Conservation (phyloP, 2,329 filamentous ascomycete species). For the Beauveria sp. region DNA sequence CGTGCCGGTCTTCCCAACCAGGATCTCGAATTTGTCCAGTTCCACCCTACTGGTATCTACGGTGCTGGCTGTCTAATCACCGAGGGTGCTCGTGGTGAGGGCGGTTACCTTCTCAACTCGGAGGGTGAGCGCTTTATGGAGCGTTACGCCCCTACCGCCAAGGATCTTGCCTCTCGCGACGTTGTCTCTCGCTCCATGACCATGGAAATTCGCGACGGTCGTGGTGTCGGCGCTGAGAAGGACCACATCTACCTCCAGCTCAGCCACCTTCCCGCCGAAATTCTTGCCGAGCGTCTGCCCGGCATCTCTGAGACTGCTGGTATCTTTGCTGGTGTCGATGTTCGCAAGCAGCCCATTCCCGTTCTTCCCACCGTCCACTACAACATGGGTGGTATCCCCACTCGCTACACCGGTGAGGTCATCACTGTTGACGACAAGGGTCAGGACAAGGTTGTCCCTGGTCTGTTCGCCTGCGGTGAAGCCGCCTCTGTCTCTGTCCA, state of each 20-base stretch:
- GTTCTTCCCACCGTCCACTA: slow-evolving; percentile 97
- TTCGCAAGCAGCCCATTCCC: slow-evolving; percentile 93
- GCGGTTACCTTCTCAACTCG: slow-evolving; percentile 94
- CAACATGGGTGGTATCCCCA: slow-evolving; percentile 99
- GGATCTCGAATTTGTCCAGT: slow-evolving; percentile 99
- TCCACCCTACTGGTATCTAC: slow-evolving; percentile 98
- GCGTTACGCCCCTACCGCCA: slow-evolving; percentile 92
- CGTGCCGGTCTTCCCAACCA: slow-evolving; percentile 97
- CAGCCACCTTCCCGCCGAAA: slow-evolving; percentile 84
- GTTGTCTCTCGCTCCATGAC: slow-evolving; percentile 98
- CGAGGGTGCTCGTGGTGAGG: slow-evolving; percentile 94
- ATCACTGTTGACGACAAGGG: slow-evolving; percentile 79
- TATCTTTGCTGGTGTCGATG: slow-evolving; percentile 95
- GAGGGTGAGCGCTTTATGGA: slow-evolving; percentile 99
- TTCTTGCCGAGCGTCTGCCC: slow-evolving; percentile 91
- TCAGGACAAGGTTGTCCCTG: slow-evolving; percentile 87
- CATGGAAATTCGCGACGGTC: slow-evolving; percentile 93
- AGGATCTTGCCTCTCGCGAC: slow-evolving; percentile 93
- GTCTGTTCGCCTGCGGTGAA: slow-evolving; percentile 94
- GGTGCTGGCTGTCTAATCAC: slow-evolving; percentile 97
- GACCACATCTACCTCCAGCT: slow-evolving; percentile 98
- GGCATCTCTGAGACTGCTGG: slow-evolving; percentile 98
- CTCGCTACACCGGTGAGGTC: slow-evolving; percentile 94
- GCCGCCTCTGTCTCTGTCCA: slow-evolving; percentile 96
- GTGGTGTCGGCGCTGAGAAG: slow-evolving; percentile 93